These are phyloP conservation scores for Violaceomyces palustris DNA, from an alignment of 1,284 basidiomycete species.

Conservation along the genomic window DNA sequence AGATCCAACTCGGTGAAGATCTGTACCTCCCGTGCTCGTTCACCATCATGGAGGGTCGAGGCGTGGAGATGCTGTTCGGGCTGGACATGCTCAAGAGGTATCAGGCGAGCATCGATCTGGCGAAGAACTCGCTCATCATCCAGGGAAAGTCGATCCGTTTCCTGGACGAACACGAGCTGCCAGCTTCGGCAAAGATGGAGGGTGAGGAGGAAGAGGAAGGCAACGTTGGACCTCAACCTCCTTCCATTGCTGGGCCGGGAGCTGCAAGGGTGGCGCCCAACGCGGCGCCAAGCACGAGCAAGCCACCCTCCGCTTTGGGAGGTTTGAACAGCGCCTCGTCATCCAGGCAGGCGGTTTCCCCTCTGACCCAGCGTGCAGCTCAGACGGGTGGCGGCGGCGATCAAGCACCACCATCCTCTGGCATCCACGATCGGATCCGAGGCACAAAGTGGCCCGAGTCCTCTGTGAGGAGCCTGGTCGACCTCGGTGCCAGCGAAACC, in stretches of 20 bases:
- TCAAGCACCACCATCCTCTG: constrained; percentile 35
- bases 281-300: neutral
- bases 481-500: constrained; percentile 65
- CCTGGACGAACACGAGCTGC: constrained; percentile 88
- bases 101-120: constrained; percentile 89
- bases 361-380: constrained; percentile 65
- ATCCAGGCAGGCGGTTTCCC: no score
- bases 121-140: constrained; percentile 79
- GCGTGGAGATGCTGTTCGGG: constrained; percentile 89
- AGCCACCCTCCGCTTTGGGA: constrained; percentile 6
- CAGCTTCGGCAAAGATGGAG: constrained; percentile 54
- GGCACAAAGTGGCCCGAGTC: constrained; percentile 42
- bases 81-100: constrained; percentile 98
- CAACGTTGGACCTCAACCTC: no score
- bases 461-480: constrained; percentile 57
- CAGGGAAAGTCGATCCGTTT: constrained; percentile 80
- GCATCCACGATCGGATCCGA: constrained; percentile 47
- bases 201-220: constrained; percentile 47
- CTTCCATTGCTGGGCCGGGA: no score
- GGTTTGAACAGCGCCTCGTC: constrained; percentile 53
- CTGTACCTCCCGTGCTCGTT: constrained; percentile 84
- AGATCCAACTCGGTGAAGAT: constrained; percentile 70
- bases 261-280: constrained; percentile 2
- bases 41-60: constrained; percentile 77
- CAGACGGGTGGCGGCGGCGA: constrained; percentile 47